Evolutionary conservation across 2,329 filamentous ascomycete genomes (phyloP).

Genomic region (Beauveria australis): DNA sequence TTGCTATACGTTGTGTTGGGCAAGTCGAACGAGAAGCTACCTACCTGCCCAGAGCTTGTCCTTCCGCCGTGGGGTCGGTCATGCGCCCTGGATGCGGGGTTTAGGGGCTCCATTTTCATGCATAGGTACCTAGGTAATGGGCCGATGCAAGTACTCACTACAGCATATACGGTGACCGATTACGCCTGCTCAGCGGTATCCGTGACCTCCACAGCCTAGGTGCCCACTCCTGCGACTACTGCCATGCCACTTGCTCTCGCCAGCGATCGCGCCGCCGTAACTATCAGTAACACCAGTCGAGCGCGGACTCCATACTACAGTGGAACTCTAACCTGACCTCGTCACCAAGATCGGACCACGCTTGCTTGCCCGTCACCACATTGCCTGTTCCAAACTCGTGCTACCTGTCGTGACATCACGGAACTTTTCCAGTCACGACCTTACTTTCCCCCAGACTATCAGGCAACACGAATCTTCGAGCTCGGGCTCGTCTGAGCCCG

Average conservation of each 20-base stretch:
- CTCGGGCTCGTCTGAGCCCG: constrained; percentile 12
- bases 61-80: constrained; percentile 5
- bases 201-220: not conserved
- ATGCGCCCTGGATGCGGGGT: constrained; percentile 10
- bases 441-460: not conserved
- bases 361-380: not conserved
- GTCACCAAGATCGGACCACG: constrained; percentile 11
- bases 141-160: not conserved
- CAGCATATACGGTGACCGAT: not conserved
- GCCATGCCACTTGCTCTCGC: not conserved
- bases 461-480: not conserved
- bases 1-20: not conserved
- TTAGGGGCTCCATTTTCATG: constrained; percentile 3
- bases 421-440: not conserved
- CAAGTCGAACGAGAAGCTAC: not conserved
- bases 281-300: constrained; percentile 1
- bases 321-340: constrained; percentile 11
- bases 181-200: not conserved
- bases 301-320: constrained; percentile 3
- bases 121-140: not conserved
- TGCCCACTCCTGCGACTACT: not conserved
- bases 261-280: constrained; percentile 5
- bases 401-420: not conserved
- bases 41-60: not conserved
- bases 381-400: constrained; percentile 6